Base-by-base conservation (phyloP, 2,329 filamentous ascomycete genomes). In the Coleophoma eucalyptorum region DNA sequence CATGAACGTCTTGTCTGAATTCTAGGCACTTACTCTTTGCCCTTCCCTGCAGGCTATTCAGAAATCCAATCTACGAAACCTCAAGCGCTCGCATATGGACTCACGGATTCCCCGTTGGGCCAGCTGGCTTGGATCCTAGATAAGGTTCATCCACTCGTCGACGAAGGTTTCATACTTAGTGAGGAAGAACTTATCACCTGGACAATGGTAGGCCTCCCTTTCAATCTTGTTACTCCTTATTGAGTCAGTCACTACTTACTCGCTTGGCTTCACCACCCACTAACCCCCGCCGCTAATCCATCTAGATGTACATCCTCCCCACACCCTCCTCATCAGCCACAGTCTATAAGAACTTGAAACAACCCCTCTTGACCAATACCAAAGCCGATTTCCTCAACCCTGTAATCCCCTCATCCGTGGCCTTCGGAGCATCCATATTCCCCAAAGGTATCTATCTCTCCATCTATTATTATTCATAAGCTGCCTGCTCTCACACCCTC, bases 181-280 rank as follows among this genome's bases (percentile, higher is more conserved):
- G 84, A 89, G 54, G 87, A 91, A 54, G 87, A 91, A 67, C 74
- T 91, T 11, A 69, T 89, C 38, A 89, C 84, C 0, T 92, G 87
- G 89, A 50, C 58, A 4, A 57, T 61, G 58, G 57, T 59, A 40
- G 20, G 37, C 40, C 5, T 18, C 40, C 18, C 35, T 37, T 19
- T 34, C 6, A 11, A 5, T 37, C 20, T 12, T 16, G 8, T 18
- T 7, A 7, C 12, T 15, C 26, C 26, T 26, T 8, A 26, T 26
- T 26, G 26, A 26, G 26, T 26, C 2, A 26, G 26, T 3, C 26
- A 26, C 10, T 26, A 26, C 26, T 26, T 8, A 8, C 26, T 26
- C 26, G 26, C 26, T 26, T n/a, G n/a, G n/a, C n/a, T n/a, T n/a
- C n/a, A n/a, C n/a, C n/a, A n/a, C n/a, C 11, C 35, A 34, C 16